A percentile compares a stretch with the other conserved stretches of the same genome.
Evolutionary conservation across 2,329 filamentous ascomycete species (phyloP).

Genomic region (Fusarium concolor): DNA sequence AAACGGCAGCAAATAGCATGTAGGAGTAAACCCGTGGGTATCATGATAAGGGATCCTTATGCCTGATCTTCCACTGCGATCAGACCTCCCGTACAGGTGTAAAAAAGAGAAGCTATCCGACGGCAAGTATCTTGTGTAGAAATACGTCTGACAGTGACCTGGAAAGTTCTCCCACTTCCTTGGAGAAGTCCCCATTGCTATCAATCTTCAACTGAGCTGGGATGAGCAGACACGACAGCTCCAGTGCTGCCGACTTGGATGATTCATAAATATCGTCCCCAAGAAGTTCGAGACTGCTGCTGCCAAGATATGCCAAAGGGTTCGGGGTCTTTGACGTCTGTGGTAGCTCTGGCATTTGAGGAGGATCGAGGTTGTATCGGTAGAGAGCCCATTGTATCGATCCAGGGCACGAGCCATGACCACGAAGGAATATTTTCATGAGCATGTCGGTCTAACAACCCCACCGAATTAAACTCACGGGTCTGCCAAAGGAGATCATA

Average conservation of each 20-base stretch:
- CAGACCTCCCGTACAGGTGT: rapidly evolving
- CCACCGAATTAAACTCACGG: no score
- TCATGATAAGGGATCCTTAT: no score
- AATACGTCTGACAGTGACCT: neutral
- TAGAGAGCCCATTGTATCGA: neutral
- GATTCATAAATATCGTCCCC: neutral
- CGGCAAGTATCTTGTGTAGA: no score
- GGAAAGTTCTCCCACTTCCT: no score
- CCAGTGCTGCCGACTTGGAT: neutral
- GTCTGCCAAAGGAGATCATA: neutral
- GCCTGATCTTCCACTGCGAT: neutral
- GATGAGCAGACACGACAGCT: neutral
- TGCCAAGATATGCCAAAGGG: neutral
- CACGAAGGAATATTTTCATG: neutral
- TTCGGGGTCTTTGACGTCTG: no score
- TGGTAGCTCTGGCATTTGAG: no score
- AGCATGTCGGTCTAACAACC: neutral
- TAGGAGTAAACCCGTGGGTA: neutral
- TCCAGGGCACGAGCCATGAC: neutral
- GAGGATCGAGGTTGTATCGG: no score
- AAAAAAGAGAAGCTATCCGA: neutral
- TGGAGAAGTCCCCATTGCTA: no score
- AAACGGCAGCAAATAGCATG: neutral
- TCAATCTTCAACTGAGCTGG: no score
- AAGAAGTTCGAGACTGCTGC: neutral